phyloP scores from a whole-genome alignment of 371 early-diverging fungal genomes.

The Mucor mucedo region DNA sequence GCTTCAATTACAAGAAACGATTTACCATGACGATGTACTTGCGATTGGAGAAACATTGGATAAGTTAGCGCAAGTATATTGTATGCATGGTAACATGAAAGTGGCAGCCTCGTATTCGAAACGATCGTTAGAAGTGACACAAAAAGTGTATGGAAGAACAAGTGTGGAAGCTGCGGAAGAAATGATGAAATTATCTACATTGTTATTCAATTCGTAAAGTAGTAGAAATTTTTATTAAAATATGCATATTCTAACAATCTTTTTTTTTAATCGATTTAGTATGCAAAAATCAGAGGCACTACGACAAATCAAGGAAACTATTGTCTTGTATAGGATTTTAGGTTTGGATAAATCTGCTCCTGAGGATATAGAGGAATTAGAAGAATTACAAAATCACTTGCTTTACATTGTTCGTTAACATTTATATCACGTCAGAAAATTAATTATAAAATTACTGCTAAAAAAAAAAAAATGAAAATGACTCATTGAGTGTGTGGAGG shows the following conservation, averaged over 20 bases:
- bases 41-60: constrained; percentile 32
- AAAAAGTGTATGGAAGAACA: constrained; percentile 24
- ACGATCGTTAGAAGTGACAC: constrained; percentile 26
- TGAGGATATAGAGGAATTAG: constrained; percentile 32
- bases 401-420: constrained; percentile 1
- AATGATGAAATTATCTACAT: constrained; percentile 36
- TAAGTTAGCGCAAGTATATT: constrained; percentile 23
- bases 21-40: constrained; percentile 24
- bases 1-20: constrained; percentile 16
- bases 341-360: constrained; percentile 20
- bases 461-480: no score
- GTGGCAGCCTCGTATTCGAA: constrained; percentile 22
- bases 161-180: constrained; percentile 44
- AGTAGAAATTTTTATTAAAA: not conserved
- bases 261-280: constrained; percentile 2
- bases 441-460: not conserved
- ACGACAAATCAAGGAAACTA: constrained; percentile 17
- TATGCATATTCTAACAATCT: not conserved
- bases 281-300: constrained; percentile 17
- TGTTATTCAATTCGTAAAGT: constrained; percentile 30
- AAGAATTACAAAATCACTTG: constrained; percentile 18
- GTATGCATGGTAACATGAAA: constrained; percentile 9
- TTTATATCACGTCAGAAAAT: not conserved
- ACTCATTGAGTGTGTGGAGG: not conserved
- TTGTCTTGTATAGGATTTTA: constrained; percentile 17